phyloP scores from a whole-genome alignment of 2,329 filamentous ascomycete species.

The Escovopsis sp. region DNA sequence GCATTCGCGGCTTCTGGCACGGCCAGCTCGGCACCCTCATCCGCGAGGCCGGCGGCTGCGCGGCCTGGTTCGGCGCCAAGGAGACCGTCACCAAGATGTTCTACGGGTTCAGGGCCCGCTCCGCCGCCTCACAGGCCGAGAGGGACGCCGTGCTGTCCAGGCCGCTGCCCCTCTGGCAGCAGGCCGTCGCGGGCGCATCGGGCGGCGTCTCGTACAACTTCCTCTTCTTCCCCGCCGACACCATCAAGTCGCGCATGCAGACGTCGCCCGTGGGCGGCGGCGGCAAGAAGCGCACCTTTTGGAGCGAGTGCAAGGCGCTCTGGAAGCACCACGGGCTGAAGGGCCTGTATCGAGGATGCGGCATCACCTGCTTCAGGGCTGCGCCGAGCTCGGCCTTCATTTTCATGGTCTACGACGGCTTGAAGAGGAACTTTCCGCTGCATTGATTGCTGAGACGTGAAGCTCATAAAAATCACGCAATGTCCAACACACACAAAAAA shows the following conservation, averaged over 20 bases:
- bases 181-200: constrained; percentile 71
- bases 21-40: constrained; percentile 89
- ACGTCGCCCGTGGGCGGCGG: constrained; percentile 55
- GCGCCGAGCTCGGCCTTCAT: constrained; percentile 97
- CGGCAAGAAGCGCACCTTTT: constrained; percentile 50
- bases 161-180: constrained; percentile 66
- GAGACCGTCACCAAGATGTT: constrained; percentile 65
- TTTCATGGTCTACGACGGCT: constrained; percentile 82
- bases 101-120: constrained; percentile 37
- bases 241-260: constrained; percentile 94
- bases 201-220: constrained; percentile 96
- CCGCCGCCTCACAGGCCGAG: constrained; percentile 24
- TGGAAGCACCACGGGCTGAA: constrained; percentile 71
- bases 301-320: constrained; percentile 53
- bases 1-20: constrained; percentile 80
- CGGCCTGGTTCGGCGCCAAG: constrained; percentile 90
- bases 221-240: constrained; percentile 92
- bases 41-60: constrained; percentile 81
- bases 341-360: constrained; percentile 85
- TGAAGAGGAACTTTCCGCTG: constrained; percentile 54
- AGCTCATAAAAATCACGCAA: too few relatives aligned
- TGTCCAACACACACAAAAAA: too few relatives aligned
- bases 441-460: constrained; percentile 12
- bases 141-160: constrained; percentile 28
- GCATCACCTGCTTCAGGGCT: constrained; percentile 76